These are phyloP conservation scores for Zea luxurians DNA, from an alignment of 176 grass and related monocot genomes.

Conservation along the genomic window DNA sequence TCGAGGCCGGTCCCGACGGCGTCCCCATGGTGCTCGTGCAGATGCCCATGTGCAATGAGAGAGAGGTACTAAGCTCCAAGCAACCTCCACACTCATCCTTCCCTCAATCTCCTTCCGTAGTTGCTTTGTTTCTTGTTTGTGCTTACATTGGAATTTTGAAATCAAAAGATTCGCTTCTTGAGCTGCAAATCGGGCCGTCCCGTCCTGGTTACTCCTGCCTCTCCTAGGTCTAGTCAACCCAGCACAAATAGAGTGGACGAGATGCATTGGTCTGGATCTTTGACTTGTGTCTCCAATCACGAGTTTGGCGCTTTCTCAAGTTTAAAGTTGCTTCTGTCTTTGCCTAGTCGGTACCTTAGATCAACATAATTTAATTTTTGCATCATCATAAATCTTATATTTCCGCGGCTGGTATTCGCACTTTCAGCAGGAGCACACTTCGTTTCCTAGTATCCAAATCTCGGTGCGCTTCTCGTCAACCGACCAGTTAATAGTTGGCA, in stretches of 20 bases:
- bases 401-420: slow-evolving; percentile 20
- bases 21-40: slow-evolving; percentile 90
- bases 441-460: neutral
- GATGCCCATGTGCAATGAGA: slow-evolving; percentile 98
- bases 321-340: neutral
- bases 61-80: slow-evolving; percentile 56
- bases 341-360: slow-evolving; percentile 25
- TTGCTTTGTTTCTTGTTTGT: neutral
- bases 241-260: neutral
- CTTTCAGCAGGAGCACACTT: slow-evolving; percentile 17
- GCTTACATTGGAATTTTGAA: neutral
- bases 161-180: slow-evolving; percentile 24
- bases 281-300: slow-evolving; percentile 27
- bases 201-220: neutral
- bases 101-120: neutral
- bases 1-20: slow-evolving; percentile 45
- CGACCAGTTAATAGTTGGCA: slow-evolving; percentile 20
- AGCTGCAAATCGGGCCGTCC: slow-evolving; percentile 12
- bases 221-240: slow-evolving; percentile 19
- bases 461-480: slow-evolving; percentile 20
- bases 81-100: neutral
- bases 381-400: slow-evolving; percentile 11
- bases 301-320: slow-evolving; percentile 6
- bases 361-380: neutral
- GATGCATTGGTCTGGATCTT: slow-evolving; percentile 43